Evolutionary conservation across 192 early-diverging fungal genomes (phyloP), one percentile per base, ranked within the genome.

Genomic region (Coemansia sp.): DNA sequence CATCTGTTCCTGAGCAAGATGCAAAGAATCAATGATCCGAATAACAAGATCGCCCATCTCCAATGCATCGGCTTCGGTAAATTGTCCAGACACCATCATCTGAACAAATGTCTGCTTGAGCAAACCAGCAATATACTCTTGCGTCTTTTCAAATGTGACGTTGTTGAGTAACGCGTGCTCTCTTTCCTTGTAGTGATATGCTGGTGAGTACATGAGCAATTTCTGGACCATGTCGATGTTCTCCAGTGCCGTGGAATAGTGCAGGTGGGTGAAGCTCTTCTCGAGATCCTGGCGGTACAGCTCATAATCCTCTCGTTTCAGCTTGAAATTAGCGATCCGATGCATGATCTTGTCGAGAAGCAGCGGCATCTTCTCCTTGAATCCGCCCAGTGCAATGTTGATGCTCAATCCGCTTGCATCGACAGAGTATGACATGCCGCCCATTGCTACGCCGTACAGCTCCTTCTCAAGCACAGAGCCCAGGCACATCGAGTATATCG

Each of bases 31-130:
- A 53, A 95, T 62, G 6, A 76, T 76, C 14, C 82, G 61, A 9
- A 84, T 72, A 8, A 89, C 74, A n/a, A 71, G 82, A 1, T 67
- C 38, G 5, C 82, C 79, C 22, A 88, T 75, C 22, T 70, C 65
- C 17, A 89, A 60, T 0, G 90, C 90, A 45, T 91, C 85, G 6
- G 82, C 67, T 6, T 79, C 80, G 6, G 81, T 59, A 41, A 90
- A 75, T 68, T 98, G 94, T 54, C 96, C 96, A 55, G 87, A 84
- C 13, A 92, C 84, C 7, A 93, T 76, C n/a, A 86, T 84, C 64
- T 94, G 92, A 3, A 90, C 67, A 68, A 81, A 83, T 45, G 92
- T 62, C n/a, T 85, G 72, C 6, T 72, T 71, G 27, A 94, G 63
- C 27, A 95, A 50, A 25, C 74, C 70, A 17, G 88, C 91, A 40